phyloP scores from a whole-genome alignment of 306 rosid species.

The barrel medic (Medicago truncatula) region DNA sequence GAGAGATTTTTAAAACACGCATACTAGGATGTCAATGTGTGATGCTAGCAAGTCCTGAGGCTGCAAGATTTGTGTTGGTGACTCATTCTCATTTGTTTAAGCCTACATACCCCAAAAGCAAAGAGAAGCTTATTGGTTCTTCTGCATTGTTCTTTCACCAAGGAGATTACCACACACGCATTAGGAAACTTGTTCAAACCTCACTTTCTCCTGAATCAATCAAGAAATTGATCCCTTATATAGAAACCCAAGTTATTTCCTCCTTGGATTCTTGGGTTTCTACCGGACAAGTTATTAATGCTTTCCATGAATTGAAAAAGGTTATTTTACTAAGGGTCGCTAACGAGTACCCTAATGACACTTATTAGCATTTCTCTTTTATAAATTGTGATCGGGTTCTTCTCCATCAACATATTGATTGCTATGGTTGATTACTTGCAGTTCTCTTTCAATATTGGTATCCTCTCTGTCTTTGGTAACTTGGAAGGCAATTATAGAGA shows the following conservation, averaged over 20 bases:
- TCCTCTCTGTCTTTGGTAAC: constrained; percentile 73
- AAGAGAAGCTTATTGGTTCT: constrained; percentile 85
- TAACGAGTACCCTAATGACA: no score
- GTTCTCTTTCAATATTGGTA: constrained; percentile 80
- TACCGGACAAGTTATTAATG: constrained; percentile 48
- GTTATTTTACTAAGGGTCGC: constrained; percentile 33
- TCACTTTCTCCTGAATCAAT: constrained; percentile 64
- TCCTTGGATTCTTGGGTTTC: constrained; percentile 71
- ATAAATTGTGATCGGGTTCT: no score
- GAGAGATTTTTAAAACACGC: constrained; percentile 81
- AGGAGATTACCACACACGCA: constrained; percentile 71
- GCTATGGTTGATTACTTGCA: constrained; percentile 48
- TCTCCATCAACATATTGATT: constrained; percentile 6
- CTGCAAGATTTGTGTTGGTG: constrained; percentile 78
- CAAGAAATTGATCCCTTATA: constrained; percentile 53
- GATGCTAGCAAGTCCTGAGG: constrained; percentile 87
- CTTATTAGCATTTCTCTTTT: no score
- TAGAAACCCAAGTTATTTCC: constrained; percentile 60
- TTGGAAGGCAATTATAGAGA: constrained; percentile 60
- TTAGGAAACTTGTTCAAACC: constrained; percentile 70
- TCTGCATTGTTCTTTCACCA: constrained; percentile 89
- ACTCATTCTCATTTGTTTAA: constrained; percentile 81
- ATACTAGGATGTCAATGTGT: constrained; percentile 83
- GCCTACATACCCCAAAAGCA: constrained; percentile 92
- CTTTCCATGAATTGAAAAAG: constrained; percentile 82